Base-by-base conservation (phyloP, 352 stramenopile genomes). In the Phytophthora lateralis region DNA sequence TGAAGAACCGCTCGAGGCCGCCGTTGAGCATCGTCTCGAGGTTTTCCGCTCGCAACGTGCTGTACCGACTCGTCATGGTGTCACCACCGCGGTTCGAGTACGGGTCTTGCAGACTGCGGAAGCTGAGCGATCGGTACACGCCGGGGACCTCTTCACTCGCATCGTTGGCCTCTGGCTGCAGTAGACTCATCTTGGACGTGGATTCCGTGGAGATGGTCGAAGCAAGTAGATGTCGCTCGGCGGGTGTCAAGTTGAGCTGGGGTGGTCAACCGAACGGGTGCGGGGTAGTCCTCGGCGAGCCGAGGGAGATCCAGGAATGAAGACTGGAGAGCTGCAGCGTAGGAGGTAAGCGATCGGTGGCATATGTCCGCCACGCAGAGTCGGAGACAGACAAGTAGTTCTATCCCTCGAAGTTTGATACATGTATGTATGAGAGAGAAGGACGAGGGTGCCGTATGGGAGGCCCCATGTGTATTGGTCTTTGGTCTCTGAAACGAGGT, bases 1-100 rank as follows among this genome's bases (percentile, higher is more conserved):
- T 82, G 71, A 87, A 90, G 63, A 90, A 90, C 48, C 60, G 60
- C 45, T 90, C 81, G 7, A 88, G 59, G 3, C 78, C 81, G 34
- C 81, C 78, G 43, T 75, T 72, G 15, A 88, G 66, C 64, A 91
- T 89, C 14, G 62, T 75, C 52, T 87, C 76, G 14, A 90, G 30
- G 56, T 87, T 71, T 29, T 82, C 76, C 42, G 75, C 75, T 15
- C 75, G 73, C 55, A 87, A 63, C 52, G 77, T 66, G 17, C 59
- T 66, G 32, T 88, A 85, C 30, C 70, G 63, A n/a, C 54, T 75
- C 15, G 64, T 63, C 52, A 82, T 75, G 60, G 27, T 52, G 26
- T 80, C 66, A 20, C 77, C 60, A 46, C 59, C 32, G 5, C 32
- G 60, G 45, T 74, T 61, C 63, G 69, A 80, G 71, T 88, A 85